Base-by-base conservation (phyloP, 2,329 filamentous ascomycete genomes). In the Verticillium tricorpus region DNA sequence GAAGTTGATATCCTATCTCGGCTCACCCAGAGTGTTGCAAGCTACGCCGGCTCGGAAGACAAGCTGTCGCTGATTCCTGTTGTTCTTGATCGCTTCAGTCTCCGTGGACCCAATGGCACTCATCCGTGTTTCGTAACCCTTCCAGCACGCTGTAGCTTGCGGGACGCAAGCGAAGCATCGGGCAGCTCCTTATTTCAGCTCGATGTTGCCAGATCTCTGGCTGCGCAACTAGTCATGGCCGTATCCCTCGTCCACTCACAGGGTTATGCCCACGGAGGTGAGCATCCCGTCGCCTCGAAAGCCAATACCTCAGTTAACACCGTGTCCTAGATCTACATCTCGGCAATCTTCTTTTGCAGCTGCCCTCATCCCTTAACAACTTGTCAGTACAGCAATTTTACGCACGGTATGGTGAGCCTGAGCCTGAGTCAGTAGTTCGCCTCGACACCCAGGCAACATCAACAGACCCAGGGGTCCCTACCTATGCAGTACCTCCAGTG, bases 281-380 rank as follows among this genome's bases (percentile, higher is more conserved):
- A 17, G 56, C n/a, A 7, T 54, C 19, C 50, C 25, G 19, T 31
- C 22, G 17, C 12, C 25, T 22, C 25, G 15, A 8, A 31, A 7
- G 11, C 17, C 9, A 5, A 14, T 25, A 11, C 28, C 7, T 25
- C 50, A 25, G 15, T 19, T 54, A 2, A 54, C 17, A 31, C 2
- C 17, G 12, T 14, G 25, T 6, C 6, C 19, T 40, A 70, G 73
- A 71, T 60, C 67, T 77, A 45, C 73, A 77, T 61, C 60, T 69
- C 3, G 71, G 73, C 3, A 77, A 77, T 59, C 31, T 74, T 28
- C 69, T 76, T 17, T 65, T 77, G 31, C 69, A 58, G 40, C 45
- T 58, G 4, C 63, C 67, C 2, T 64, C 63, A 6, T 54, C 60
- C 2, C 65, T 73, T 12, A 59, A 72, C 32, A 45, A 34, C 5